phyloP scores from a whole-genome alignment of 2,329 filamentous ascomycete species.

The Clonostachys sp. region DNA sequence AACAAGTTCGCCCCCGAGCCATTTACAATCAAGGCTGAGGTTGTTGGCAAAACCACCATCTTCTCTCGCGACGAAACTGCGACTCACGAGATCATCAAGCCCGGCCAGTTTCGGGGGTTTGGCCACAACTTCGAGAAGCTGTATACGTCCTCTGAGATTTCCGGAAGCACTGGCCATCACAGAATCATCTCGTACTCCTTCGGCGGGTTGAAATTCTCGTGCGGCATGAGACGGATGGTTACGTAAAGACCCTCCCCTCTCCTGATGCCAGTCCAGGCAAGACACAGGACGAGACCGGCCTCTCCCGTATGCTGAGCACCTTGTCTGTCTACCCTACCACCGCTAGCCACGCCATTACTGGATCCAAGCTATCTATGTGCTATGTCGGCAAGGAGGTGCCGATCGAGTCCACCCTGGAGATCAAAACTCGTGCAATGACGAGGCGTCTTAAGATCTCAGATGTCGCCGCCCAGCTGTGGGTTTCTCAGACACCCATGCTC shows the following conservation, averaged over 20 bases:
- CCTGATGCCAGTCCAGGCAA: not conserved
- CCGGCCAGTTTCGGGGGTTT: slow-evolving; percentile 30
- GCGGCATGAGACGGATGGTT: slow-evolving; percentile 37
- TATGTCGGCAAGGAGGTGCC: slow-evolving; percentile 21
- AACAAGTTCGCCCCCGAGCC: slow-evolving; percentile 12
- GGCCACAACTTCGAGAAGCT: slow-evolving; percentile 39
- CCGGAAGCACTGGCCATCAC: slow-evolving; percentile 35
- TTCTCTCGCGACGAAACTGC: slow-evolving; percentile 25
- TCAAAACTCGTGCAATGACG: slow-evolving; percentile 33
- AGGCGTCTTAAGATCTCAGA: slow-evolving; percentile 24
- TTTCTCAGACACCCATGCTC: slow-evolving; percentile 39
- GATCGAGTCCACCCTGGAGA: slow-evolving; percentile 31
- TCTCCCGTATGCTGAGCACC: slow-evolving; percentile 13
- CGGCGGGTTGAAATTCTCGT: slow-evolving; percentile 31
- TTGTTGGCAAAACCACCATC: slow-evolving; percentile 26
- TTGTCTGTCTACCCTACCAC: slow-evolving; percentile 13
- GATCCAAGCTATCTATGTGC: slow-evolving; percentile 20
- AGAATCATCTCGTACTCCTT: slow-evolving; percentile 38
- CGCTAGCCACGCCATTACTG: not conserved
- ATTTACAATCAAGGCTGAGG: slow-evolving; percentile 36
- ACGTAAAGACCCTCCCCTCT: slow-evolving; percentile 10
- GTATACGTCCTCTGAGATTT: slow-evolving; percentile 27
- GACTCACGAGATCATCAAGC: slow-evolving; percentile 18
- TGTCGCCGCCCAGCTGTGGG: slow-evolving; percentile 35
- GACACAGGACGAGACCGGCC: not conserved